Percentiles rank a stretch among this genome's conserved stretches.
phyloP scores from a whole-genome alignment of 768 basidiomycete genomes.

The Chalciporus sphaerocephalus region DNA sequence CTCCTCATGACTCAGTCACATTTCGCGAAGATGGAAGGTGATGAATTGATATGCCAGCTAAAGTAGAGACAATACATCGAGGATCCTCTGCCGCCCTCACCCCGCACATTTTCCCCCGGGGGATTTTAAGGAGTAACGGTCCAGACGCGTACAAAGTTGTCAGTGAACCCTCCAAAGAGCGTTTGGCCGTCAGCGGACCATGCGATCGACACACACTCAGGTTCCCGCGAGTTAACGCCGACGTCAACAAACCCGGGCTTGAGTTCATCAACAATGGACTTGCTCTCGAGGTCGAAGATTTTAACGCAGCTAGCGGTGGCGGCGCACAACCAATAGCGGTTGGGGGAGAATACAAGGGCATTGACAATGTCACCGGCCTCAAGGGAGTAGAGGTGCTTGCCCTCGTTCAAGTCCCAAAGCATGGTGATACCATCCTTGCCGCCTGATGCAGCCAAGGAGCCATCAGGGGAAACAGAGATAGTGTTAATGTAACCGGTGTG shows the following conservation, averaged over 20 bases:
- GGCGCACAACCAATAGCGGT: conserved; percentile 99
- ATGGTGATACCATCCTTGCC: conserved; percentile 99
- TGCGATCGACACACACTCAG: conserved; percentile 93
- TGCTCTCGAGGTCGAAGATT: conserved; percentile 99
- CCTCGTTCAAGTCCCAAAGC: conserved; percentile 99
- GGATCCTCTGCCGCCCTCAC: conserved; percentile 13
- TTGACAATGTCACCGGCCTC: conserved; percentile 99
- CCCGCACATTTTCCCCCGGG: conserved; percentile 17
- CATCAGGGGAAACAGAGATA: conserved; percentile 96
- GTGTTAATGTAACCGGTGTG: conserved; percentile 99
- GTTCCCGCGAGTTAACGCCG: conserved; percentile 64
- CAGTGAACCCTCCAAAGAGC: conserved; percentile 94
- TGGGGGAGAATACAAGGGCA: conserved; percentile 98
- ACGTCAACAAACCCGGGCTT: conserved; percentile 89
- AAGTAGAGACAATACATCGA: conserved; percentile 23
- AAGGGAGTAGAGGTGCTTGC: conserved; percentile 99
- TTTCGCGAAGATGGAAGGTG: conserved; percentile 8
- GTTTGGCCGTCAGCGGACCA: conserved; percentile 99
- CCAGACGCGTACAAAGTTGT: conserved; percentile 92
- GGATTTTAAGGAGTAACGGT: conserved; percentile 56
- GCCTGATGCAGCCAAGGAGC: conserved; percentile 97
- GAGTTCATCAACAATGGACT: conserved; percentile 99
- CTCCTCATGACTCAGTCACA: background rate
- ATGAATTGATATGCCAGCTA: conserved; percentile 23
- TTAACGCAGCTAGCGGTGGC: conserved; percentile 97